phyloP scores from a whole-genome alignment of 192 early-diverging fungal genomes.

The Linnemannia exigua region DNA sequence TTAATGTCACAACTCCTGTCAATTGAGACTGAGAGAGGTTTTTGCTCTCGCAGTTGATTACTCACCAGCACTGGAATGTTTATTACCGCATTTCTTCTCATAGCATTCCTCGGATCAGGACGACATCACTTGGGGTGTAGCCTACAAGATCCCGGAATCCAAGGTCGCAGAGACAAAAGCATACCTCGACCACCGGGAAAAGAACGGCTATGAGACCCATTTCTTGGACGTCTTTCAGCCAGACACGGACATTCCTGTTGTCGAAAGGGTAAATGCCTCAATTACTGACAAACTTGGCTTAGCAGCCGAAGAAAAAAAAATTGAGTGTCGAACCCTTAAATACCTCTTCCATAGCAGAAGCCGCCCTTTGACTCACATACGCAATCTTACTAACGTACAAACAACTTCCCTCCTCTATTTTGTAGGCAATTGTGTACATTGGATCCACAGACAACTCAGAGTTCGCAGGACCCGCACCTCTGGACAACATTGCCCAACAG shows the following conservation, averaged over 20 bases:
- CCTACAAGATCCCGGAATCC: conserved; percentile 79
- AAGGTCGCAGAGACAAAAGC: conserved; percentile 75
- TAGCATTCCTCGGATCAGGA: conserved; percentile 59
- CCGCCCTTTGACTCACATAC: no score
- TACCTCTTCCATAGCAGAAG: no score
- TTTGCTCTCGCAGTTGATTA: background rate
- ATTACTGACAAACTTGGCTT: no score
- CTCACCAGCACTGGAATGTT: background rate
- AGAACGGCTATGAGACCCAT: conserved; percentile 86
- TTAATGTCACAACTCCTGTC: background rate
- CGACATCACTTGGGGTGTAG: conserved; percentile 83
- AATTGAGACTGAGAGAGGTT: background rate
- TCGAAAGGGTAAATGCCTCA: conserved; percentile 74
- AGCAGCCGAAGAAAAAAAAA: no score
- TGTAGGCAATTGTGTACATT: conserved; percentile 84
- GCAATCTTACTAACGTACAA: no score
- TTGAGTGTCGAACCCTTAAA: background rate
- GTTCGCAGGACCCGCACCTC: conserved; percentile 79
- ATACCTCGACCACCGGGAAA: conserved; percentile 91
- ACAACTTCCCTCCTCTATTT: background rate
- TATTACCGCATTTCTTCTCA: background rate
- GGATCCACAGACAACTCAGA: conserved; percentile 81
- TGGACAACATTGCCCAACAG: conserved; percentile 73
- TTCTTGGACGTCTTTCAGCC: conserved; percentile 72
- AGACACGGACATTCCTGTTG: conserved; percentile 46